Base-by-base conservation (phyloP, 495 filamentous ascomycete genomes). In the Sporormia fimetaria region DNA sequence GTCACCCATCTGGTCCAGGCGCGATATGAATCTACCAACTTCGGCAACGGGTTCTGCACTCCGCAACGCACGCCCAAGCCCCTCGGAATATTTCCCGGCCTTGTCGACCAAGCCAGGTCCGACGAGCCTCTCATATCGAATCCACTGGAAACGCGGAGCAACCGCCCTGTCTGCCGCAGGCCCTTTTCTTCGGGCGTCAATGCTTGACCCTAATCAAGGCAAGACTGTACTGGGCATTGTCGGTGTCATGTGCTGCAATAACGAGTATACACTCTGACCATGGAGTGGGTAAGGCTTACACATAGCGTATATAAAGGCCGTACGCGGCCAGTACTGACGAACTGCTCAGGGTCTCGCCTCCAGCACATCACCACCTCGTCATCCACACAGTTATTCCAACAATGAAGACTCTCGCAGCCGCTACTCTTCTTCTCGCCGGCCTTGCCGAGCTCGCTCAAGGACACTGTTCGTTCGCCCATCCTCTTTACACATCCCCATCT, bases 361-460 rank as follows among this genome's bases (percentile, higher is more conserved):
- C 24, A 25, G 12, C 30, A 40, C 37, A 15, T 37, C 29, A 16
- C 16, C 40, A 23, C 7, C 20, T 17, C 11, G 17, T 9, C 4
- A 12, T 43, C 31, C 16, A 20, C 9, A 20, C 20, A 14, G 18
- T 22, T 11, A 28, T 18, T 3, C 25, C 7, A 5, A 7, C 16
- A 50, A 53, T 53, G 49, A 53, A 49, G 39, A 30, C 44, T n/a
- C 44, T 53, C 40, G 37, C 44, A 6, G 33, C 39, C 2, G 35
- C 42, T 16, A 29, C 44, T 30, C 21, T 52, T 35, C 35, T 38
- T 12, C 23, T 44, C 10, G 49, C 38, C 14, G 31, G 34, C 11
- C 43, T 52, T 27, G 39, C 44, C 17, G 23, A 48, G 14, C 31
- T 48, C 21, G 48, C 48, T 5, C 48, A 52, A 9, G 37, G 42